phyloP scores from a whole-genome alignment of 1,284 basidiomycete genomes.

The Sutorius eximius region DNA sequence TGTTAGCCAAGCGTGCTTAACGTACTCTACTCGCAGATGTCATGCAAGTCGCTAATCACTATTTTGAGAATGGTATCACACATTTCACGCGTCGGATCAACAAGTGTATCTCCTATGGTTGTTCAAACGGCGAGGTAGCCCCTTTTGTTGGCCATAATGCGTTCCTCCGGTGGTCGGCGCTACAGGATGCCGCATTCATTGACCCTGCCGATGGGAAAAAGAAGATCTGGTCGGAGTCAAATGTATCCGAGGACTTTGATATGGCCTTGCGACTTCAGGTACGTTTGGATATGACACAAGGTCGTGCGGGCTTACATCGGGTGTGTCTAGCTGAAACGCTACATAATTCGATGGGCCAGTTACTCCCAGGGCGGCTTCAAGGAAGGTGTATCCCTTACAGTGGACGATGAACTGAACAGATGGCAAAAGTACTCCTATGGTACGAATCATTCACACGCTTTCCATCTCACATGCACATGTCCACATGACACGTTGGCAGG shows the following conservation, averaged over 20 bases:
- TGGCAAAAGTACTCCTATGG: constrained; percentile 90
- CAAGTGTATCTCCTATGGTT: constrained; percentile 71
- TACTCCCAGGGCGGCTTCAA: constrained; percentile 82
- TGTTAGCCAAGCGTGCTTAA: neutral
- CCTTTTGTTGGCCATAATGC: constrained; percentile 90
- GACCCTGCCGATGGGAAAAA: constrained; percentile 55
- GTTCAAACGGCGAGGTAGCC: constrained; percentile 77
- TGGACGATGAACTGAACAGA: constrained; percentile 77
- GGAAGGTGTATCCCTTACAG: constrained; percentile 82
- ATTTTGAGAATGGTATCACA: constrained; percentile 85
- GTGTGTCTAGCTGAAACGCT: constrained; percentile 52
- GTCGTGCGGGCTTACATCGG: neutral
- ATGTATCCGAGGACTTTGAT: constrained; percentile 87
- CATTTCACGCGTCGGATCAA: constrained; percentile 84
- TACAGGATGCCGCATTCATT: constrained; percentile 76
- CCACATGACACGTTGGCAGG: constrained; percentile 26
- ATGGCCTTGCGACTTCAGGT: constrained; percentile 56
- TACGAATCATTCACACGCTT: constrained; percentile 45
- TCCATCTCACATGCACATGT: constrained; percentile 3
- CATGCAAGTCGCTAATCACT: constrained; percentile 84
- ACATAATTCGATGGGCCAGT: constrained; percentile 80
- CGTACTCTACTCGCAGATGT: constrained; percentile 48
- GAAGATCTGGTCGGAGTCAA: constrained; percentile 83
- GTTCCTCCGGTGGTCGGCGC: constrained; percentile 80
- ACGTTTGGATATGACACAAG: neutral